phyloP scores from a whole-genome alignment of 345 rosid genomes.

The Heritiera littoralis region DNA sequence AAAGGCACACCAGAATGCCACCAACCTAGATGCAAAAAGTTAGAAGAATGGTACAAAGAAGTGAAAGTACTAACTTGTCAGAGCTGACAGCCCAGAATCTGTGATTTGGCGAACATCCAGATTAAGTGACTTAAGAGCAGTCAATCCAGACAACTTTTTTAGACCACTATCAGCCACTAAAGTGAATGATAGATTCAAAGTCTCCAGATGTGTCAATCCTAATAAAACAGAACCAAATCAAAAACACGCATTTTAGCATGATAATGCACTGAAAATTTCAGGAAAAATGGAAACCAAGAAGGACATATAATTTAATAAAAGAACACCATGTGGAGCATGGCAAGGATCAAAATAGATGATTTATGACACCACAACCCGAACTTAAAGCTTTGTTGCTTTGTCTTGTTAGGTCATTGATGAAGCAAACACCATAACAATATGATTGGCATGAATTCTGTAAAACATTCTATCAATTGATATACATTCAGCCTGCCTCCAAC shows the following conservation, averaged over 20 bases:
- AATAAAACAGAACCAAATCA: constrained; percentile 11
- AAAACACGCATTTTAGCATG: background rate
- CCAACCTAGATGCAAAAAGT: background rate
- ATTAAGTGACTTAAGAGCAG: constrained; percentile 58
- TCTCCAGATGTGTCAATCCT: constrained; percentile 59
- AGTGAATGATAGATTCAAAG: constrained; percentile 58
- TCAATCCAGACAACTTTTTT: constrained; percentile 35
- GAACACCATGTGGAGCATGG: background rate
- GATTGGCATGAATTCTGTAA: background rate
- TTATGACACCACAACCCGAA: background rate
- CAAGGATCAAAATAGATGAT: background rate
- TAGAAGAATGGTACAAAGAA: background rate
- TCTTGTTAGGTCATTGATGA: background rate
- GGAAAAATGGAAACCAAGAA: constrained; percentile 10
- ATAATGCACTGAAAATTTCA: background rate
- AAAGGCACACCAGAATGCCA: background rate
- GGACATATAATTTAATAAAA: background rate
- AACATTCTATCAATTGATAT: background rate
- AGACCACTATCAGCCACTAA: constrained; percentile 39
- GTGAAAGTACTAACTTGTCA: constrained; percentile 45
- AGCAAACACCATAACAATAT: background rate
- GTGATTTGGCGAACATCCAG: constrained; percentile 55
- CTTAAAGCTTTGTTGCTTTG: background rate
- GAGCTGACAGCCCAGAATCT: constrained; percentile 55
- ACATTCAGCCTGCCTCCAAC: background rate